phyloP scores from a whole-genome alignment of 2,329 filamentous ascomycete species.

The Laburnicola sp. region DNA sequence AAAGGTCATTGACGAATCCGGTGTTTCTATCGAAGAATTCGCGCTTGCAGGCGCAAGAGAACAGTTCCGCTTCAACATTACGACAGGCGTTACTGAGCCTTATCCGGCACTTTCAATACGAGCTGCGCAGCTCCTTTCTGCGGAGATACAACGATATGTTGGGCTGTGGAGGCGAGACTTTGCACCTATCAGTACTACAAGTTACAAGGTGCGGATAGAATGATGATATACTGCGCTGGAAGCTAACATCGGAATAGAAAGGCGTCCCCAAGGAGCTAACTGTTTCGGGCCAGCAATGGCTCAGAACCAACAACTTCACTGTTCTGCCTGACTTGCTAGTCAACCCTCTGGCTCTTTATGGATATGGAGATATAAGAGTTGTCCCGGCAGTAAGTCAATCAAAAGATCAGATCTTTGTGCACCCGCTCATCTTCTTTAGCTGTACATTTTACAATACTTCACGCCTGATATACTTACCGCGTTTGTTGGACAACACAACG shows the following conservation, averaged over 20 bases:
- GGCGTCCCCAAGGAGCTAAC: slow-evolving; percentile 42
- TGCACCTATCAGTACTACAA: slow-evolving; percentile 35
- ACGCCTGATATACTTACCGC: slow-evolving; percentile 44
- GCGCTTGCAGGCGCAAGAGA: slow-evolving; percentile 37
- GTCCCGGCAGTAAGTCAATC: slow-evolving; percentile 43
- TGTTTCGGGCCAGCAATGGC: slow-evolving; percentile 41
- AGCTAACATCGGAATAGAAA: slow-evolving; percentile 34
- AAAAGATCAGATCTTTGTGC: slow-evolving; percentile 15
- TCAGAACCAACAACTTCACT: slow-evolving; percentile 42
- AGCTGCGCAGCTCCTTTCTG: slow-evolving; percentile 28
- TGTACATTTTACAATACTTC: slow-evolving; percentile 46
- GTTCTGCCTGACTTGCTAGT: slow-evolving; percentile 40
- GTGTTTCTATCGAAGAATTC: slow-evolving; percentile 38
- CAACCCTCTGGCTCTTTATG: slow-evolving; percentile 43
- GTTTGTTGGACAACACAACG: slow-evolving; percentile 41
- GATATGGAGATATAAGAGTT: slow-evolving; percentile 44
- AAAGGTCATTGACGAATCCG: slow-evolving; percentile 39
- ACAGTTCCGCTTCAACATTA: slow-evolving; percentile 41
- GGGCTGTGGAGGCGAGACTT: slow-evolving; percentile 39
- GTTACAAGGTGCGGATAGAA: slow-evolving; percentile 38
- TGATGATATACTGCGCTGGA: slow-evolving; percentile 11
- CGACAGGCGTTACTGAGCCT: slow-evolving; percentile 30
- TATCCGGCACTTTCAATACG: slow-evolving; percentile 26
- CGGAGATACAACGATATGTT: slow-evolving; percentile 42
- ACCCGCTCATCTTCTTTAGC: slow-evolving; percentile 35